phyloP scores from a whole-genome alignment of 2,329 filamentous ascomycete genomes.

The Cladobotryum protrusum region DNA sequence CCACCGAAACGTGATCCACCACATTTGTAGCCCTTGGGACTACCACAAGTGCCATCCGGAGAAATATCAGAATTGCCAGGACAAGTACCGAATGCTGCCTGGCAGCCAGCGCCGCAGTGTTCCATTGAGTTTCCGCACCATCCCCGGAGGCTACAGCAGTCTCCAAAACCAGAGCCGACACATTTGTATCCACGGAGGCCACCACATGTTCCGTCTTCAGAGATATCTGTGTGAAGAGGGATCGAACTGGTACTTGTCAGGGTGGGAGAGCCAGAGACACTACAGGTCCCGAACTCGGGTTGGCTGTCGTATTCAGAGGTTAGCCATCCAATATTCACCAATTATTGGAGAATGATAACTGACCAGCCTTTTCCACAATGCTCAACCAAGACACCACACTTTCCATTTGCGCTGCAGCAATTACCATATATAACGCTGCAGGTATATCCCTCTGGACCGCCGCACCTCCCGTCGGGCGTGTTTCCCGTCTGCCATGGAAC shows the following conservation, averaged over 20 bases:
- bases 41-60: background rate
- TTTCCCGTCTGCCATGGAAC: background rate
- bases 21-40: background rate
- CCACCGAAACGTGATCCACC: background rate
- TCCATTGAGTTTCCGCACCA: too few relatives aligned
- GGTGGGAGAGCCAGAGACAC: background rate
- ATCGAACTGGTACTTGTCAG: background rate
- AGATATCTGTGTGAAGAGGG: background rate
- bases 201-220: too few relatives aligned
- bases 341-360: background rate
- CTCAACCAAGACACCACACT: slow-evolving; percentile 21
- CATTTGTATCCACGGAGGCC: too few relatives aligned
- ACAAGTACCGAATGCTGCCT: background rate
- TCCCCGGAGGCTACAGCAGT: too few relatives aligned
- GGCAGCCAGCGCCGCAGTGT: background rate
- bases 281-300: background rate
- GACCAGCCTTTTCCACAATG: background rate
- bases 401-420: background rate
- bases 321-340: too few relatives aligned
- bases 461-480: background rate
- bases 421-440: background rate
- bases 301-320: background rate
- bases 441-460: background rate
- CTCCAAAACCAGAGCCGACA: too few relatives aligned
- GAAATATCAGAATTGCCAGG: background rate